These are phyloP conservation scores for Phytophthora chlamydospora DNA, from an alignment of 352 stramenopile species.

Conservation along the genomic window DNA sequence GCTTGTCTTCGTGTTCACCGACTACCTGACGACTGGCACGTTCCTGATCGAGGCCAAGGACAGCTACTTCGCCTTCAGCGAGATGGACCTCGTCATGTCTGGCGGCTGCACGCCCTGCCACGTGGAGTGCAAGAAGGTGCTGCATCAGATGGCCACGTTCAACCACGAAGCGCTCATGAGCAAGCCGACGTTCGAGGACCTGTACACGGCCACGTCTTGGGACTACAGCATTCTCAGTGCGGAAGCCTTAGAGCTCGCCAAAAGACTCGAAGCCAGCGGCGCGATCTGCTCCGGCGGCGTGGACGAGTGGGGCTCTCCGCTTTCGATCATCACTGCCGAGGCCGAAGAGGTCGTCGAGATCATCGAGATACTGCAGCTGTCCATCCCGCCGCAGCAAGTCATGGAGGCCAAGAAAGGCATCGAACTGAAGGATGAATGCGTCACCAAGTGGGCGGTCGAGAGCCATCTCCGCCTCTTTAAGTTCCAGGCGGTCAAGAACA, in stretches of 20 bases:
- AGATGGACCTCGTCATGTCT: slow-evolving; percentile 34
- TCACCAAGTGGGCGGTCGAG: slow-evolving; percentile 32
- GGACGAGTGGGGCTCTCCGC: slow-evolving; percentile 2
- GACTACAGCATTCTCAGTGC: slow-evolving; percentile 21
- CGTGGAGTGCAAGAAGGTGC: slow-evolving; percentile 20
- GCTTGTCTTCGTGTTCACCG: slow-evolving; percentile 24
- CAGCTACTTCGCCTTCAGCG: slow-evolving; percentile 35
- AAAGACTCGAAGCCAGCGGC: slow-evolving; percentile 16
- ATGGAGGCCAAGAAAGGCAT: slow-evolving; percentile 23
- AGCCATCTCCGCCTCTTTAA: slow-evolving; percentile 28
- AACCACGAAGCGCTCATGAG: slow-evolving; percentile 30
- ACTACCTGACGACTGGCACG: slow-evolving; percentile 30
- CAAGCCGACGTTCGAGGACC: slow-evolving; percentile 28
- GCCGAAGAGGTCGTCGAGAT: background rate
- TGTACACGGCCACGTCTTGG: slow-evolving; percentile 23
- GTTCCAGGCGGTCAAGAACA: slow-evolving; percentile 36
- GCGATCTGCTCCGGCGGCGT: background rate
- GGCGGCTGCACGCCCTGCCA: slow-evolving; percentile 28
- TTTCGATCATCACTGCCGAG: background rate
- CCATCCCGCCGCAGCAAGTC: slow-evolving; percentile 16
- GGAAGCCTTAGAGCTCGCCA: slow-evolving; percentile 15
- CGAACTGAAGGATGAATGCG: slow-evolving; percentile 19
- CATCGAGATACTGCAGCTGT: background rate
- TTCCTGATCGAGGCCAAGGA: slow-evolving; percentile 34
- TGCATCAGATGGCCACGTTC: slow-evolving; percentile 31